Base-by-base conservation (phyloP, 139 green algal genomes). In the Chlorella sp. region DNA sequence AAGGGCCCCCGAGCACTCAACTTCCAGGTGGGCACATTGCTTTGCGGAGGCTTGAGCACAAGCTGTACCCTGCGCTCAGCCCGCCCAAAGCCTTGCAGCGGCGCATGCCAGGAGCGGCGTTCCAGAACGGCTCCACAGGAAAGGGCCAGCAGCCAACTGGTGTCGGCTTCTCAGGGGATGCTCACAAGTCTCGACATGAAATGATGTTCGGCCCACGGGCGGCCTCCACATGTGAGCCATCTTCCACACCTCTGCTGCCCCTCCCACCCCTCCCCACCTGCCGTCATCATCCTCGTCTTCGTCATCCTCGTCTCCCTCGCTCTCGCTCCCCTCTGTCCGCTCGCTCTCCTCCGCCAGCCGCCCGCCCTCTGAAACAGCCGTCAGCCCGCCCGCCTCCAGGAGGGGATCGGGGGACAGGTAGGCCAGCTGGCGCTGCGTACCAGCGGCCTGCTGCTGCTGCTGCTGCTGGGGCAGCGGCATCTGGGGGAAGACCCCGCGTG, bases 341-440 rank as follows among this genome's bases (percentile, higher is more conserved):
- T 32, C 37, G 42, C 79, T 68, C 1, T 26, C 16, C 30, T 26
- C 66, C 42, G 64, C 66, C 64, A 89, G 81, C 40, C 88, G 71
- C 4, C 91, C 88, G 34, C 89, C 82, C 76, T 91, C 91, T 32
- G 91, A 90, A 24, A 91, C 83, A 0, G 61, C 60, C 4, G 14
- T 36, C 77, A 93, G 83, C 18, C 91, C 88, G 15, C 91, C 91
- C 18, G 61, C 66, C 2, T 15, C 73, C 37, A 66, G 12, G 73
- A 93, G 53, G 1, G 83, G 82, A 66, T 93, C 90, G 11, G 40
- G 19, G 9, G 57, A 15, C 0, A 11, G 3, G 61, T 86, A 87
- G 36, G 30, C 2, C 60, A 90, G 61, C 87, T 37, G 34, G 16
- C 26, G 57, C 48, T 21, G 34, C 81, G 32, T 30, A 48, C 21